Percentiles rank a stretch among this genome's conserved stretches.
phyloP scores from a whole-genome alignment of 371 early-diverging fungal genomes.

The Apophysomyces trapeziformis region DNA sequence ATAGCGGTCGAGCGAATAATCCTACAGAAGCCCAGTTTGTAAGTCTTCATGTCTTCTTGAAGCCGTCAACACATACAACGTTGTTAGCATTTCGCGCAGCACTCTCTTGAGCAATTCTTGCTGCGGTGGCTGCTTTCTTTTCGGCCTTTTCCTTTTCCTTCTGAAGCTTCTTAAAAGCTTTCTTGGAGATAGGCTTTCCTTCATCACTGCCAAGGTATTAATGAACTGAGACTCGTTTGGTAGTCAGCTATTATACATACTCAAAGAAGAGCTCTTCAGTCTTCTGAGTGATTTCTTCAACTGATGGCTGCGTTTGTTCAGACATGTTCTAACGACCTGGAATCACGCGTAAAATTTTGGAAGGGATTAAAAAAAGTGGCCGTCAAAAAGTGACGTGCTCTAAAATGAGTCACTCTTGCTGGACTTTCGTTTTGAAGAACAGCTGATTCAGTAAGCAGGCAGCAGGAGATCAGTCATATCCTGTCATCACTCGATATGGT shows the following conservation, averaged over 20 bases:
- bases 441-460: too few species aligned
- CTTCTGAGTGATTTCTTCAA: constrained; percentile 58
- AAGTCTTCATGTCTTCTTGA: not conserved
- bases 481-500: too few species aligned
- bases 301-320: constrained; percentile 39
- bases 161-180: constrained; percentile 91
- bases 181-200: constrained; percentile 91
- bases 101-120: constrained; percentile 84
- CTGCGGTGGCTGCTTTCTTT: constrained; percentile 79
- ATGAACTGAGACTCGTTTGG: not conserved
- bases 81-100: constrained; percentile 78
- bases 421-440: too few species aligned
- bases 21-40: constrained; percentile 39
- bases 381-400: too few species aligned
- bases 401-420: too few species aligned
- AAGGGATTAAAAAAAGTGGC: too few species aligned
- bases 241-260: constrained; percentile 31
- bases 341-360: not conserved
- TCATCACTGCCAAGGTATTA: constrained; percentile 59
- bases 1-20: constrained; percentile 84
- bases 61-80: constrained; percentile 41
- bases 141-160: constrained; percentile 90
- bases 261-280: constrained; percentile 63
- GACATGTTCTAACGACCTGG: constrained; percentile 25
- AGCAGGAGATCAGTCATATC: too few species aligned